Base-by-base conservation (phyloP, 805 yeast species). In the Schizosaccharomyces cryophilus region DNA sequence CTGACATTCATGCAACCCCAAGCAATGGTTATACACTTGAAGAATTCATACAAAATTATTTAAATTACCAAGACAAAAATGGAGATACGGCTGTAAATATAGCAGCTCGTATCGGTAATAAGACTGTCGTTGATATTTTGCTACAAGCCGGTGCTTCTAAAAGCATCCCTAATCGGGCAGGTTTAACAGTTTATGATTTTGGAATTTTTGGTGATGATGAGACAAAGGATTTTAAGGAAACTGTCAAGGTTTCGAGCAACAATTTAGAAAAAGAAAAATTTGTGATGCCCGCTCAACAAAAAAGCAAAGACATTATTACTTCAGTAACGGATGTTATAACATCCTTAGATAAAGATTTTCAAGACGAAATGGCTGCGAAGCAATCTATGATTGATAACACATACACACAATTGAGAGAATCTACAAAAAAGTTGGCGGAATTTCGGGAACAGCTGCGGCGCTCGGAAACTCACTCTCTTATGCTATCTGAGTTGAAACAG, bases 1-100 rank as follows among this genome's bases (percentile, higher is more conserved):
- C 85, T 29, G 89, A 85, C 17, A 78, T 72, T 4, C 73, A 77
- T 31, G 66, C 80, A 60, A 74, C 79, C 17, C 71, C 74, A 31
- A 75, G 78, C 51, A 73, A 74, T 19, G 29, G 61, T 4, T 71
- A 78, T 59, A 73, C 79, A 48, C 72, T 85, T 30, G 77, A 79
- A 11, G 74, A 77, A 67, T 80, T 84, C 65, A 82, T 84, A 74
- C 74, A 78, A 19, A 80, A 81, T 59, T 79, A 93, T 66, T 83
- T 90, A 61, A 90, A 93, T 69, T 84, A 85, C n/a, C 86, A 84
- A 64, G 98, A 93, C 72, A 75, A 81, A 61, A 89, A 89, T 67
- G 98, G 98, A 30, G 96, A 93, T 69, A 93, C 98, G 0, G 89
- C 96, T 59, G 75, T 93, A 63, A 95, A 89, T 68, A 85, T 93